A percentile compares a stretch with the other conserved stretches of the same genome.
phyloP scores from a whole-genome alignment of 23 red algal genomes.

The Gracilaria vermiculophylla region DNA sequence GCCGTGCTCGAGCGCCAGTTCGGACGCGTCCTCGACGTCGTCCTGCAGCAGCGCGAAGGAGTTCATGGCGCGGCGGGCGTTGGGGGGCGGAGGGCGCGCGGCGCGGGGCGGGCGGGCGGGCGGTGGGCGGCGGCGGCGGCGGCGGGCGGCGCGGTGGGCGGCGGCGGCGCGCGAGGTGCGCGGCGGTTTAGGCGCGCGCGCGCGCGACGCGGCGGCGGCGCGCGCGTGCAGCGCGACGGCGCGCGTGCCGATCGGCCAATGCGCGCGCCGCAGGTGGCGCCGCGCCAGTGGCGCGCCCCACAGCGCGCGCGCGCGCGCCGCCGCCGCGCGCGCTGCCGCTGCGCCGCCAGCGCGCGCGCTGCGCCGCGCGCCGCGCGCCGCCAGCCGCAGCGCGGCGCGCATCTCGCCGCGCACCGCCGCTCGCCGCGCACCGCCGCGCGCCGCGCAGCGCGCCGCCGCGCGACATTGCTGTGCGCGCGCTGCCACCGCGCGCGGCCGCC shows the following conservation, averaged over 20 bases:
- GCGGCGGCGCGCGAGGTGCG: not conserved
- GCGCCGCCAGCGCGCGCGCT: not conserved
- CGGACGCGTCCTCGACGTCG: slow-evolving; percentile 54
- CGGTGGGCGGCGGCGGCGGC: not conserved
- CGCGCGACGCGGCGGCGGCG: not conserved
- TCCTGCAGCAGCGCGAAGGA: slow-evolving; percentile 66
- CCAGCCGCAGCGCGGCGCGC: not conserved
- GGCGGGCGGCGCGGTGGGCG: not conserved
- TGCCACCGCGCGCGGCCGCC: no score
- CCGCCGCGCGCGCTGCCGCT: not conserved
- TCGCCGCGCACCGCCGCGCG: not conserved
- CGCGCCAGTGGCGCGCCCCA: not conserved
- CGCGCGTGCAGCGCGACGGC: not conserved
- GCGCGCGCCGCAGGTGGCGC: not conserved
- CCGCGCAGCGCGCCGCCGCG: slow-evolving; percentile 11
- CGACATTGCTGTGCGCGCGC: slow-evolving; percentile 58
- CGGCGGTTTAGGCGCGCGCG: not conserved
- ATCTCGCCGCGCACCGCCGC: slow-evolving; percentile 8
- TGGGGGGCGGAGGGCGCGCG: not conserved
- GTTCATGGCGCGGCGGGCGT: slow-evolving; percentile 42
- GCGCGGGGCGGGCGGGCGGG: not conserved
- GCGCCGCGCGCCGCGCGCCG: not conserved
- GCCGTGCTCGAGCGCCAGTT: not conserved
- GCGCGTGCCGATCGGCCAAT: not conserved
- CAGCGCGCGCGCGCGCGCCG: not conserved